Evolutionary conservation across 129 eudicot species (phyloP).

Genomic region (Ambrosia artemisiifolia): DNA sequence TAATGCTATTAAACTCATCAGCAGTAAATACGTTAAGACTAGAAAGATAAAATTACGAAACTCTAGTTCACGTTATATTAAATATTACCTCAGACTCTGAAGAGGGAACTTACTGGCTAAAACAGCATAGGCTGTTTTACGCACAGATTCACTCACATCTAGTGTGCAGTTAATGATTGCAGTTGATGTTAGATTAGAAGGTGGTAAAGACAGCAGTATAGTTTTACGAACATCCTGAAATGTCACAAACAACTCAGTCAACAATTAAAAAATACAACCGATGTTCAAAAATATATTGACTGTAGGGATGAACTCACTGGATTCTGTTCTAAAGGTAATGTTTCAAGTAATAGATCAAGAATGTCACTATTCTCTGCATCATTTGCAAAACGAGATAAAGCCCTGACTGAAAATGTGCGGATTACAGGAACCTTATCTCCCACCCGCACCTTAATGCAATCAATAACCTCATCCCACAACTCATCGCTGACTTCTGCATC

Average conservation of each 20-base stretch:
- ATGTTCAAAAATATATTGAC: not conserved
- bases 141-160: constrained; percentile 85
- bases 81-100: constrained; percentile 79
- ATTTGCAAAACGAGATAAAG: constrained; percentile 81
- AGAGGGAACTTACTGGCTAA: constrained; percentile 88
- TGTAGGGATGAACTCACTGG: constrained; percentile 41
- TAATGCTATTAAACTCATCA: constrained; percentile 51
- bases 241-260: not conserved
- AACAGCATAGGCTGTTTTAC: constrained; percentile 81
- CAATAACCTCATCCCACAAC: constrained; percentile 95
- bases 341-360: constrained; percentile 71
- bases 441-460: constrained; percentile 66
- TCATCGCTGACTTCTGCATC: constrained; percentile 87
- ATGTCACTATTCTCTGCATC: constrained; percentile 92
- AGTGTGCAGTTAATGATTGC: constrained; percentile 75
- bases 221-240: constrained; percentile 92
- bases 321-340: constrained; percentile 67
- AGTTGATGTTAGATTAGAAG: constrained; percentile 66
- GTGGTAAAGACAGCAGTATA: constrained; percentile 75
- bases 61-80: not conserved
- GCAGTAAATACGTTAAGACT: constrained; percentile 15
- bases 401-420: constrained; percentile 80
- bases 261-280: not conserved
- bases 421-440: constrained; percentile 69
- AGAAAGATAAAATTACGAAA: not conserved